These are phyloP conservation scores for Sclerotinia glacialis DNA, from an alignment of 2,329 filamentous ascomycete species.

Conservation along the genomic window DNA sequence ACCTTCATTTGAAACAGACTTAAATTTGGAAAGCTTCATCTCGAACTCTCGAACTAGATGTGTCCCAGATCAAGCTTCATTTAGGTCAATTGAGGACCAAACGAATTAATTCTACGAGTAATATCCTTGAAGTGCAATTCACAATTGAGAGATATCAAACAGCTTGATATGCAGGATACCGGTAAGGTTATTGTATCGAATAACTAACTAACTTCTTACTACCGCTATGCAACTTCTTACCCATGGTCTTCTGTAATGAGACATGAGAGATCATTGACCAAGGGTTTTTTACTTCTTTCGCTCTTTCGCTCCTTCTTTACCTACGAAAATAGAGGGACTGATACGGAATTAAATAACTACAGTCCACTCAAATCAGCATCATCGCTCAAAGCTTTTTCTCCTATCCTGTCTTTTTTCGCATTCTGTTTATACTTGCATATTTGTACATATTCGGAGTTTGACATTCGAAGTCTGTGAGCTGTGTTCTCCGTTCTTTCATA, in stretches of 20 bases:
- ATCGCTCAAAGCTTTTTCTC: conserved; percentile 16
- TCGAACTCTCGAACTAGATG: conserved; percentile 8
- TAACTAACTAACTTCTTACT: neutral
- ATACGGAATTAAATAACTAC: neutral
- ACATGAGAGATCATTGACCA: conserved; percentile 4
- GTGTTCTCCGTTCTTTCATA: conserved; percentile 11
- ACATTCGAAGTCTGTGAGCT: conserved; percentile 10
- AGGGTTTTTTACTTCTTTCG: neutral
- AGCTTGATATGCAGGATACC: neutral
- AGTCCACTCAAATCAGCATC: conserved; percentile 9
- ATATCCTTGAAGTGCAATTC: neutral
- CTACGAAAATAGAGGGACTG: neutral
- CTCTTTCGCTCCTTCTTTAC: neutral
- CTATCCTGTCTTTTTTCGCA: conserved; percentile 16
- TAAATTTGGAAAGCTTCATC: conserved; percentile 16
- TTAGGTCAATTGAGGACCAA: conserved; percentile 10
- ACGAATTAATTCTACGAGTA: conserved; percentile 6
- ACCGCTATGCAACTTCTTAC: too few relatives aligned
- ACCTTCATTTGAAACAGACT: conserved; percentile 19
- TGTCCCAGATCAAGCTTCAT: conserved; percentile 18
- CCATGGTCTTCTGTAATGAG: neutral
- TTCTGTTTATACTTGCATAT: conserved; percentile 17
- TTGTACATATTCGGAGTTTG: conserved; percentile 1
- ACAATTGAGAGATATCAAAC: conserved; percentile 8
- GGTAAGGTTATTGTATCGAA: neutral